These are phyloP conservation scores for Erigeron canadensis DNA, from an alignment of 129 eudicot genomes.

Conservation along the genomic window DNA sequence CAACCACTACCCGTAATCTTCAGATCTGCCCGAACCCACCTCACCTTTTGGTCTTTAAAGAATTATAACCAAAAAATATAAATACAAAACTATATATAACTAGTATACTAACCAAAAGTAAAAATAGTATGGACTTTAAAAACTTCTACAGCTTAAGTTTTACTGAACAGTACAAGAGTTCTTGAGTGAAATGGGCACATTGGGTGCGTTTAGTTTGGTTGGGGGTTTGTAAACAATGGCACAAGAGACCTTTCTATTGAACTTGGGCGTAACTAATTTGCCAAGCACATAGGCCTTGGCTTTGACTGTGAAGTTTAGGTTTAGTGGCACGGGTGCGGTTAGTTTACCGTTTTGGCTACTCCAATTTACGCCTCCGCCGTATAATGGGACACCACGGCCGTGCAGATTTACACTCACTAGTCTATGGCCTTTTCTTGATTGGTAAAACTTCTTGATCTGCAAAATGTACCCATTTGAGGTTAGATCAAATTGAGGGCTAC, in stretches of 20 bases:
- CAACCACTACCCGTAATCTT: slow-evolving; percentile 32
- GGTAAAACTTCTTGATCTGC: slow-evolving; percentile 78
- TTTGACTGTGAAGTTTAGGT: slow-evolving; percentile 59
- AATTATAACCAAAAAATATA: slow-evolving; percentile 19
- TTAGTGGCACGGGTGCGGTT: slow-evolving; percentile 60
- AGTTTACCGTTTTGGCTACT: slow-evolving; percentile 51
- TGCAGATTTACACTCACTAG: slow-evolving; percentile 46
- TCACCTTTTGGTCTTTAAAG: slow-evolving; percentile 15
- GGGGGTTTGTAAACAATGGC: slow-evolving; percentile 62
- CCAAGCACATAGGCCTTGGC: slow-evolving; percentile 88
- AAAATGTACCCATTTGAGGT: not conserved
- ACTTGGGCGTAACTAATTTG: slow-evolving; percentile 78
- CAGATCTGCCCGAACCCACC: slow-evolving; percentile 37
- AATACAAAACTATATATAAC: slow-evolving; percentile 11
- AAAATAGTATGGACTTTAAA: slow-evolving; percentile 1
- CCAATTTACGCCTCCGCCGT: slow-evolving; percentile 71
- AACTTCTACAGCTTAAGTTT: slow-evolving; percentile 22
- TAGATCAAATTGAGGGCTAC: not conserved
- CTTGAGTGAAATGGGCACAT: slow-evolving; percentile 55
- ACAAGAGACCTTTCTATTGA: slow-evolving; percentile 57
- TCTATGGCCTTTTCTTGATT: slow-evolving; percentile 74
- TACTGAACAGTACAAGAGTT: slow-evolving; percentile 59
- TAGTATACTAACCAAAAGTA: slow-evolving; percentile 13
- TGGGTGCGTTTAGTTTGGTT: slow-evolving; percentile 50
- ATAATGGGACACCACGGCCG: slow-evolving; percentile 65